Conservation (phyloP, 495 filamentous ascomycete genomes). For the Parmelia sp. region DNA sequence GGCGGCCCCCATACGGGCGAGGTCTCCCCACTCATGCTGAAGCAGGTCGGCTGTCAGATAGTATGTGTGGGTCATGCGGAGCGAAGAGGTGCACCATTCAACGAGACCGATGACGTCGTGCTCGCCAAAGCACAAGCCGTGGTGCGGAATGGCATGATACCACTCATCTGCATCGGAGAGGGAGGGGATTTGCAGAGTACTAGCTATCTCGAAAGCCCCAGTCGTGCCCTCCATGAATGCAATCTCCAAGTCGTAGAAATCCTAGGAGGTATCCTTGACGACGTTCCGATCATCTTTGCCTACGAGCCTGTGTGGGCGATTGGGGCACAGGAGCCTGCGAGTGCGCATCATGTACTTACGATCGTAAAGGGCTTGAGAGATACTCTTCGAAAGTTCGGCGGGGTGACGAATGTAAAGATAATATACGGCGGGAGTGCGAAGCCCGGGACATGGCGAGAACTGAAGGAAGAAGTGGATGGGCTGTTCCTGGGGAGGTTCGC, state of each 20-base stretch:
- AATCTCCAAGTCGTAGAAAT: slow-evolving; percentile 55
- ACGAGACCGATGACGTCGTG: slow-evolving; percentile 60
- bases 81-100: slow-evolving; percentile 55
- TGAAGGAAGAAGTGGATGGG: slow-evolving; percentile 68
- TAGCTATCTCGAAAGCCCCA: slow-evolving; percentile 47
- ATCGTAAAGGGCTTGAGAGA: slow-evolving; percentile 58
- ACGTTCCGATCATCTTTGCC: slow-evolving; percentile 67
- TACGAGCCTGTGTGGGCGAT: slow-evolving; percentile 93
- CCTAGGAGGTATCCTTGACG: slow-evolving; percentile 48
- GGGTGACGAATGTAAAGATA: slow-evolving; percentile 52
- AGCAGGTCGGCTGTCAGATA: slow-evolving; percentile 57
- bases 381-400: slow-evolving; percentile 32
- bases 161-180: slow-evolving; percentile 78
- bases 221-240: slow-evolving; percentile 58
- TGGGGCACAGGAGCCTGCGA: slow-evolving; percentile 65
- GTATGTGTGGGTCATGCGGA: slow-evolving; percentile 80
- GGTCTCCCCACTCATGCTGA: slow-evolving; percentile 60
- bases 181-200: slow-evolving; percentile 36
- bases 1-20: slow-evolving; percentile 70
- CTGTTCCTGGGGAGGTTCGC: slow-evolving; percentile 78
- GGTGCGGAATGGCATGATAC: slow-evolving; percentile 60
- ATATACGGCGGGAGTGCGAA: slow-evolving; percentile 78
- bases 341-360: slow-evolving; percentile 60
- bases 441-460: slow-evolving; percentile 60
- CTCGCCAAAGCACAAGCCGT: slow-evolving; percentile 62